These are phyloP conservation scores for Ustanciosporium gigantosporum DNA, from an alignment of 1,284 basidiomycete genomes.

Conservation along the genomic window DNA sequence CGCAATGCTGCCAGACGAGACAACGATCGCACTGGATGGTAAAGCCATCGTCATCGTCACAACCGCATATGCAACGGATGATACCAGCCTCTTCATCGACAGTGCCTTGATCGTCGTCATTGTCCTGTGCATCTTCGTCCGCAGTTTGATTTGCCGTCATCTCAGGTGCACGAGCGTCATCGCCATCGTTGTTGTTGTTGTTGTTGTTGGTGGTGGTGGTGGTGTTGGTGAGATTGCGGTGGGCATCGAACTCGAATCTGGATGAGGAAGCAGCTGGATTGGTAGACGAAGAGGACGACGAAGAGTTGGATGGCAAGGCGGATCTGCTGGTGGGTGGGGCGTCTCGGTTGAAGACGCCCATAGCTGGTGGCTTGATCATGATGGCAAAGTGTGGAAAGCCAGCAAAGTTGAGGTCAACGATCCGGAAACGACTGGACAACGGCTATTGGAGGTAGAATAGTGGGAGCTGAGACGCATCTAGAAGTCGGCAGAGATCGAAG, in stretches of 20 bases:
- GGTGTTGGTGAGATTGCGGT: too few relatives aligned
- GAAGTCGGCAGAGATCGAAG: too few relatives aligned
- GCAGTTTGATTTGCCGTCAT: background rate
- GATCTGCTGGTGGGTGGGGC: constrained; percentile 8
- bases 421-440: too few relatives aligned
- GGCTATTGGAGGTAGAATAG: too few relatives aligned
- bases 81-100: constrained; percentile 52
- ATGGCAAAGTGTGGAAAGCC: too few relatives aligned
- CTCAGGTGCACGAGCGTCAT: background rate
- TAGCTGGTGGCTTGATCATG: constrained; percentile 37
- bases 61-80: constrained; percentile 71
- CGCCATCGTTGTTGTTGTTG: background rate
- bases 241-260: too few relatives aligned
- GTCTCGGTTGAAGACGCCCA: constrained; percentile 43
- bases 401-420: too few relatives aligned
- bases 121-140: constrained; percentile 31
- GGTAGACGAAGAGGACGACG: background rate
- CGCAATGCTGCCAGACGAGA: constrained; percentile 84
- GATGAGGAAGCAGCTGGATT: background rate
- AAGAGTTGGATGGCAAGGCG: background rate
- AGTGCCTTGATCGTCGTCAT: constrained; percentile 50
- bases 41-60: constrained; percentile 81
- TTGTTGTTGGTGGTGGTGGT: background rate
- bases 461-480: too few relatives aligned
- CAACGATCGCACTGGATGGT: constrained; percentile 89